These are phyloP conservation scores for Sphagnum fallax DNA, from an alignment of 228 moss, liverwort and hornwort species.

Conservation along the genomic window DNA sequence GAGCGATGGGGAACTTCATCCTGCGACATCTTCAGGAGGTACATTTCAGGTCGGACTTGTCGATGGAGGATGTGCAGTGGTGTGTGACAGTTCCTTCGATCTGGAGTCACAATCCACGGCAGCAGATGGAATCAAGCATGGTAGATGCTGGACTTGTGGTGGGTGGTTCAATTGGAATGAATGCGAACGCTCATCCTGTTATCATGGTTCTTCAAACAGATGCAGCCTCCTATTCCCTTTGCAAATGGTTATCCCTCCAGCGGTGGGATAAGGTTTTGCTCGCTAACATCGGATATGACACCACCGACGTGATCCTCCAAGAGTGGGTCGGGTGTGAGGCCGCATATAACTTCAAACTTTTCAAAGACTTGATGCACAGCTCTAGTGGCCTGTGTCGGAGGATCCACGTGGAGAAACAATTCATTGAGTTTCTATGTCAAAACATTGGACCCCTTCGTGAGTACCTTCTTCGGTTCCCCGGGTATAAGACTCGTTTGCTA, in stretches of 20 bases:
- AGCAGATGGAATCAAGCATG: constrained; percentile 28
- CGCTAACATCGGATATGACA: constrained; percentile 21
- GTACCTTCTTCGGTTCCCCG: no score
- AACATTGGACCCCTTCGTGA: constrained; percentile 8
- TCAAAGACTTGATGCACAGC: constrained; percentile 32
- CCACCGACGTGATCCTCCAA: constrained; percentile 25
- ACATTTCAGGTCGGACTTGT: constrained; percentile 6
- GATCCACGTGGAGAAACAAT: constrained; percentile 21
- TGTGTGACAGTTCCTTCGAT: constrained; percentile 34
- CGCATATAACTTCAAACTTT: constrained; percentile 12
- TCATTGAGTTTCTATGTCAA: constrained; percentile 17
- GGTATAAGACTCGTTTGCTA: no score
- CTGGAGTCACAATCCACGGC: constrained; percentile 16
- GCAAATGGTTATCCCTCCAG: constrained; percentile 6
- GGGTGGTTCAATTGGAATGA: neutral
- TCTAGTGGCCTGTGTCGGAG: constrained; percentile 44
- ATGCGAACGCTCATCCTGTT: constrained; percentile 11
- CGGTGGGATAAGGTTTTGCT: constrained; percentile 18
- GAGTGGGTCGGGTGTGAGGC: neutral
- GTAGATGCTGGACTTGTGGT: constrained; percentile 14
- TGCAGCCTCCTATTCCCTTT: constrained; percentile 18
- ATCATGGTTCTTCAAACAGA: constrained; percentile 23
- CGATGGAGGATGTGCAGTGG: constrained; percentile 28
- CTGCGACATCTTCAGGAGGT: neutral
- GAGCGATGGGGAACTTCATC: constrained; percentile 9